Percentiles rank a stretch among this genome's conserved stretches.
These are phyloP conservation scores for Reutealis trisperma DNA, from an alignment of 345 rosid genomes.

Conservation along the genomic window DNA sequence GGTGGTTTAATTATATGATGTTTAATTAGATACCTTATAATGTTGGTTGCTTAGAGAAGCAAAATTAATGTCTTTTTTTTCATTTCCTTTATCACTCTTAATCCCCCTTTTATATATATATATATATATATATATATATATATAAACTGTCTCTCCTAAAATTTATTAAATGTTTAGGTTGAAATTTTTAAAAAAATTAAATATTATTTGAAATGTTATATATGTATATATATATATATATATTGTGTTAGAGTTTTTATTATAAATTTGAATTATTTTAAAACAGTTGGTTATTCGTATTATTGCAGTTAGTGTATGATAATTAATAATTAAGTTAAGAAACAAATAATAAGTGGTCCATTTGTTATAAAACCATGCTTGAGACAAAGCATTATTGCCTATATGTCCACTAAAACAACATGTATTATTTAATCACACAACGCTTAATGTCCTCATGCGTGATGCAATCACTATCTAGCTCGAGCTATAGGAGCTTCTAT, in stretches of 20 bases:
- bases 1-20: conserved; percentile 14
- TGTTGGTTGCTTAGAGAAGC: conserved; percentile 4
- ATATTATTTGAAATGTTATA: too few relatives aligned
- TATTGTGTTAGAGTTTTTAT: too few relatives aligned
- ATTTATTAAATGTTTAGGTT: too few relatives aligned
- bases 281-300: too few relatives aligned
- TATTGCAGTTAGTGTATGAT: too few relatives aligned
- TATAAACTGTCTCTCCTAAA: too few relatives aligned
- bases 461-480: background rate
- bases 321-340: too few relatives aligned
- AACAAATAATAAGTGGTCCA: background rate
- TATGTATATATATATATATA: too few relatives aligned
- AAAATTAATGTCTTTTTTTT: background rate
- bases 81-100: background rate
- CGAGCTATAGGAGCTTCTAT: background rate
- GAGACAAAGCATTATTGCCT: background rate
- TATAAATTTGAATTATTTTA: too few relatives aligned
- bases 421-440: background rate
- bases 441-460: conserved; percentile 13
- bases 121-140: too few relatives aligned
- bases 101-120: background rate
- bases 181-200: too few relatives aligned
- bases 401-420: conserved; percentile 11
- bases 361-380: background rate
- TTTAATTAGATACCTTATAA: conserved; percentile 10